Evolutionary conservation across 352 stramenopile species (phyloP).

Genomic region (Phytopythium delawarense): DNA sequence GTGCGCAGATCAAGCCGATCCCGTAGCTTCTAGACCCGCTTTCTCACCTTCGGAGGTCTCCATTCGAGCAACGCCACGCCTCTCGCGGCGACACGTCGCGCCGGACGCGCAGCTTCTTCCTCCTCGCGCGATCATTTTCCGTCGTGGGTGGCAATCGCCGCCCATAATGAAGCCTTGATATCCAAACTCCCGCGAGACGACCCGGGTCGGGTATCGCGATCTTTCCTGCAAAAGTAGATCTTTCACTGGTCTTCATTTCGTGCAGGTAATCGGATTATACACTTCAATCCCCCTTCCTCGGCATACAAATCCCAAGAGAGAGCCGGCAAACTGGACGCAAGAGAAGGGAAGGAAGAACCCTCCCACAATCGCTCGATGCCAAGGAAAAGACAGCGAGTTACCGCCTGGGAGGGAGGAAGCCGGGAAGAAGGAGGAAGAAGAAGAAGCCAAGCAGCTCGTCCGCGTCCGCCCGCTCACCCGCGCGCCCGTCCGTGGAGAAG

Average conservation of each 20-base stretch:
- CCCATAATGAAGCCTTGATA: background rate
- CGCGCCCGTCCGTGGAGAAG: background rate
- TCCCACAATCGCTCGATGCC: conserved; percentile 2
- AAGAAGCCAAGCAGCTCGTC: background rate
- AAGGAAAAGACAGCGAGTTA: conserved; percentile 5
- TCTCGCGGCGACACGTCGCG: background rate
- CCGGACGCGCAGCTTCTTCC: conserved; percentile 6
- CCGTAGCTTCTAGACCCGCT: conserved; percentile 39
- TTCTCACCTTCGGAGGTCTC: background rate
- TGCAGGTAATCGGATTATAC: background rate
- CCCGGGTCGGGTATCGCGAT: background rate
- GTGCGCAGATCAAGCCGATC: conserved; percentile 91
- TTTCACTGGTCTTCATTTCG: background rate
- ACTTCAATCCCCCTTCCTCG: background rate
- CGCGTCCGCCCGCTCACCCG: background rate
- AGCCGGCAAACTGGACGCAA: conserved; percentile 3
- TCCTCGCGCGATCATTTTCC: background rate
- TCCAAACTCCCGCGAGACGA: too few species aligned
- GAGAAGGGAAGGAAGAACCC: conserved; percentile 4
- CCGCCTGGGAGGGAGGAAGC: background rate
- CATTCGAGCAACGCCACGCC: background rate
- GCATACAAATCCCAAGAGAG: background rate
- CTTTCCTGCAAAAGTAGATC: conserved; percentile 3
- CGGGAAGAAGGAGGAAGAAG: background rate
- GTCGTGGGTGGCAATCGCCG: too few species aligned